Percentiles rank a stretch among this genome's conserved stretches.
Evolutionary conservation across 306 rosid species (phyloP).

Genomic region (Acacia acuminata): DNA sequence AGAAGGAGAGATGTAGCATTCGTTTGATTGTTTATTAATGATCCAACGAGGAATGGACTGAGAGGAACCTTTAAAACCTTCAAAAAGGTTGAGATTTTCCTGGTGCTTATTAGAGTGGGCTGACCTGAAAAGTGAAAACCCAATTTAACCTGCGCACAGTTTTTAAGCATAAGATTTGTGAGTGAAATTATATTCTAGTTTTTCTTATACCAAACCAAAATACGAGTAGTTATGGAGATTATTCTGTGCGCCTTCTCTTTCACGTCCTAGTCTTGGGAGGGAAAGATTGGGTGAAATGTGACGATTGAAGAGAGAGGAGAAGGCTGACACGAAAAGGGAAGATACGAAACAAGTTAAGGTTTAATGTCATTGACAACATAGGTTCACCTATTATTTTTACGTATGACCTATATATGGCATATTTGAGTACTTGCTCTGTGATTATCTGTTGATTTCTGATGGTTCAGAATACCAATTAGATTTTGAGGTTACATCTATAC

Average conservation of each 20-base stretch:
- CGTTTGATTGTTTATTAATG: conserved; percentile 51
- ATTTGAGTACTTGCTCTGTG: conserved; percentile 14
- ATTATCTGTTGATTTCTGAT: conserved; percentile 38
- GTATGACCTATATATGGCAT: conserved; percentile 26
- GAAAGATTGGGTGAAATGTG: conserved; percentile 23
- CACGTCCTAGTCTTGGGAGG: neutral
- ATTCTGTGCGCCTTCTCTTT: neutral
- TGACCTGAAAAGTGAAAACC: neutral
- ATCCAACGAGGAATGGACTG: conserved; percentile 32
- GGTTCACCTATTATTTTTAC: conserved; percentile 38
- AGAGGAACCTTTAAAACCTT: neutral
- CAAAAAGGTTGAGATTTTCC: neutral
- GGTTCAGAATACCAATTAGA: conserved; percentile 34
- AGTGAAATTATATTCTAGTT: neutral
- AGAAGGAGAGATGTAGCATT: conserved; percentile 49
- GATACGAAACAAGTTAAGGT: neutral
- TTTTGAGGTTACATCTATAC: conserved; percentile 1
- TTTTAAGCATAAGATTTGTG: neutral
- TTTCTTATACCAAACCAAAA: neutral
- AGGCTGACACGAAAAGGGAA: neutral
- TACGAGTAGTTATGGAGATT: neutral
- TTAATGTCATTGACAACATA: conserved; percentile 35
- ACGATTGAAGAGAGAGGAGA: neutral
- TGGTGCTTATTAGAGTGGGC: neutral
- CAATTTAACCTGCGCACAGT: neutral